phyloP scores from a whole-genome alignment of 2,329 filamentous ascomycete species.

The Phyllosticta ampelicida region DNA sequence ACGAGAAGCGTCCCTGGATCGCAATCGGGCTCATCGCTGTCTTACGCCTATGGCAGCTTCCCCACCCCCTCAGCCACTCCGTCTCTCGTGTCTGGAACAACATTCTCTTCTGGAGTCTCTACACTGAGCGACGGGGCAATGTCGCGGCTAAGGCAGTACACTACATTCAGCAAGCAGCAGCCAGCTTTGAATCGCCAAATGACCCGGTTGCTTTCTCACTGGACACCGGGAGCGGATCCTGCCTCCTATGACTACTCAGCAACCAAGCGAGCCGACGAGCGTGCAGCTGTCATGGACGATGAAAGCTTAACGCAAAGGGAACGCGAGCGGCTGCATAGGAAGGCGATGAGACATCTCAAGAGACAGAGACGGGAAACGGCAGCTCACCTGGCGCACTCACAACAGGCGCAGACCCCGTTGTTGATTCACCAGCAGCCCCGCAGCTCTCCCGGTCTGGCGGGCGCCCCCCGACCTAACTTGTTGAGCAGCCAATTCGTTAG shows the following conservation, averaged over 20 bases:
- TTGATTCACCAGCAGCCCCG: slow-evolving; percentile 13
- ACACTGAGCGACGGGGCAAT: slow-evolving; percentile 14
- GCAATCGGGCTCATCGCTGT: slow-evolving; percentile 3
- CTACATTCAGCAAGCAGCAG: slow-evolving; percentile 21
- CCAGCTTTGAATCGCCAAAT: slow-evolving; percentile 22
- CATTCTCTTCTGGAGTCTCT: neutral
- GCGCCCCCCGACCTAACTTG: neutral
- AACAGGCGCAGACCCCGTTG: neutral
- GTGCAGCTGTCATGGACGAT: slow-evolving; percentile 19
- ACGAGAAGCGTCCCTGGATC: slow-evolving; percentile 8
- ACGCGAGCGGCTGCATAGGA: slow-evolving; percentile 26
- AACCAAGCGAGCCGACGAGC: slow-evolving; percentile 18
- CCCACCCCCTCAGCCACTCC: slow-evolving; percentile 15
- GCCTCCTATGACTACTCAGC: slow-evolving; percentile 31
- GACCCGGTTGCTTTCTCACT: slow-evolving; percentile 31
- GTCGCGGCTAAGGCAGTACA: slow-evolving; percentile 27
- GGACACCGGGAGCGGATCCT: slow-evolving; percentile 29
- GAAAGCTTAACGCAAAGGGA: slow-evolving; percentile 27
- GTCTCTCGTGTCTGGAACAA: slow-evolving; percentile 12
- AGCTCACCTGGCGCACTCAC: neutral
- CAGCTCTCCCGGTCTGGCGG: slow-evolving; percentile 10
- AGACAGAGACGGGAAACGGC: slow-evolving; percentile 31
- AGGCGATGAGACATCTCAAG: slow-evolving; percentile 29
- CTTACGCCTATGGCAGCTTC: slow-evolving; percentile 4
- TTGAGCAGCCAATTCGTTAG: slow-evolving; percentile 14